Conservation (phyloP, 768 basidiomycete genomes). For the Mycena chlorophos region DNA sequence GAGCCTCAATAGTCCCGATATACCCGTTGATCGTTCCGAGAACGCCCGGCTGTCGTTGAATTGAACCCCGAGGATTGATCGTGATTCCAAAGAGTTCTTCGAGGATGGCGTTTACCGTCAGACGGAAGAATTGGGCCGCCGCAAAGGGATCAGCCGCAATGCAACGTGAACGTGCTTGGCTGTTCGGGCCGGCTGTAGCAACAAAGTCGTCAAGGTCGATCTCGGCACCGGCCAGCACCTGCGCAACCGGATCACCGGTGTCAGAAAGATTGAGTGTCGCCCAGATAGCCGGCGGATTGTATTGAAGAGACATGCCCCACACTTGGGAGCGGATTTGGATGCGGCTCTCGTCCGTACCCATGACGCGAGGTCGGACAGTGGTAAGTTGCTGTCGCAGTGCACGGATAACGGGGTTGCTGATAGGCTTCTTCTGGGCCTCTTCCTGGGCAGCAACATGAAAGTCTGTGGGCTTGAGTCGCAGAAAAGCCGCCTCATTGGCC, state of each 20-base stretch:
- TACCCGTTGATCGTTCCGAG: conserved; percentile 34
- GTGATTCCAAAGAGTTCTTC: conserved; percentile 35
- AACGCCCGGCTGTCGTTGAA: conserved; percentile 30
- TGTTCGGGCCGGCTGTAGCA: conserved; percentile 25
- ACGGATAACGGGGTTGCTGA: conserved; percentile 30
- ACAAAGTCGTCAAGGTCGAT: conserved; percentile 45
- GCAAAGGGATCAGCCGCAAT: conserved; percentile 43
- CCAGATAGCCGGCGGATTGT: conserved; percentile 40
- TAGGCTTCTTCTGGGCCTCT: conserved; percentile 24
- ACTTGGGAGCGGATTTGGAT: conserved; percentile 31
- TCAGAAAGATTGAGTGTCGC: conserved; percentile 45
- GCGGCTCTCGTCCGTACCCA: conserved; percentile 36
- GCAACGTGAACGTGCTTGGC: conserved; percentile 20
- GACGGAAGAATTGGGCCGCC: conserved; percentile 42
- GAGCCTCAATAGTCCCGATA: conserved; percentile 41
- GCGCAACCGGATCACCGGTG: conserved; percentile 43
- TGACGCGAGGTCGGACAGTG: conserved; percentile 25
- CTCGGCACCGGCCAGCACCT: conserved; percentile 42
- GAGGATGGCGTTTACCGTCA: conserved; percentile 32
- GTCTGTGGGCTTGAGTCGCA: background rate
- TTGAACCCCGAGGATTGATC: conserved; percentile 1
- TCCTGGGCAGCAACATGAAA: no score
- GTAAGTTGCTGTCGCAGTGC: conserved; percentile 28
- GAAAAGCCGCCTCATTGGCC: background rate
- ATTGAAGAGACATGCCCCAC: conserved; percentile 34